Base-by-base conservation (phyloP, 2,329 filamentous ascomycete species). In the Paracamarosporium sp. region DNA sequence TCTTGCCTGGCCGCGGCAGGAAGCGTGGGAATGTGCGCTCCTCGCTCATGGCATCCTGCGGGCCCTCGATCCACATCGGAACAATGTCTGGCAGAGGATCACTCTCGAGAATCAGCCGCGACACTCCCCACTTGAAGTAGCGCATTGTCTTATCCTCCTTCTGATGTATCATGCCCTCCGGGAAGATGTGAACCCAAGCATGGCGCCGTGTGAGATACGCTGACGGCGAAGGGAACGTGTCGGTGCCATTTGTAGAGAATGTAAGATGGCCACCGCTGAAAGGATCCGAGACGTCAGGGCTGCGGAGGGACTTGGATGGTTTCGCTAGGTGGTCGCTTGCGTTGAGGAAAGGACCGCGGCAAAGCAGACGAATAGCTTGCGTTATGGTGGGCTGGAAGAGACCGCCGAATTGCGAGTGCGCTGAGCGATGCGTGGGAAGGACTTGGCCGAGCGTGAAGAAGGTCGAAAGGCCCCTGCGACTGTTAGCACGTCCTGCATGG, bases 41-140 rank as follows among this genome's bases (percentile, higher is more conserved):
- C 77, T 98, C 94, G 68, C 91, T 85, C 94, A 98, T 97, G 65
- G 97, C 83, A 57, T 90, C 80, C 72, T 97, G 90, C 15, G 91
- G 90, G 27, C 95, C 95, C 69, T 97, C 92, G 48, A 98, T 89
- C 82, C 96, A 99, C 79, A 99, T 94, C 41, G 95, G 93, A 33
- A 99, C 85, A 20, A 99, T 85, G 65, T 96, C 91, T 0, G 95
- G 95, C 61, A 91, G 88, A 3, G 92, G 92, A 47, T 94, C 90
- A 45, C 90, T 87, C 77, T 99, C 95, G 45, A 99, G 86, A 56
- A 99, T 95, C 56, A 98, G 83, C 2, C 95, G 87, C 6, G 94
- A 92, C 1, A 98, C 84, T 1, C 95, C 95, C 95, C 95, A 99
- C 81, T 97, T 97, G 86, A 98, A 98, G 79, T 99, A 99, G 28